Conservation (phyloP, 805 yeast genomes). For the Cyberlindnera nakhonratchasimensis region DNA sequence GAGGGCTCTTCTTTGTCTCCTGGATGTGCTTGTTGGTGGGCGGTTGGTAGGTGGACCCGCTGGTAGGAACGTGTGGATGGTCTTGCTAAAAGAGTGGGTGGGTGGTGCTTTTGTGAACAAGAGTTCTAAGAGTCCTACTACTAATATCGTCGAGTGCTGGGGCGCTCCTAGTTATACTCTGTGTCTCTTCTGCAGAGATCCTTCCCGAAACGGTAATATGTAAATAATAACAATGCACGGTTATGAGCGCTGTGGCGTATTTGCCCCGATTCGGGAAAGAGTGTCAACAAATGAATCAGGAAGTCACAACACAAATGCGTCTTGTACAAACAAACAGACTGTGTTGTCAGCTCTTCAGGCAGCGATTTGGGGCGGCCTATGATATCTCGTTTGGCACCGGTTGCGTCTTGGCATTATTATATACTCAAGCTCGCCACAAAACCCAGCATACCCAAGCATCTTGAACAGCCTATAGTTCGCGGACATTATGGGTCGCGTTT, state of each 20-base stretch:
- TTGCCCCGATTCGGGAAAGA: constrained; percentile 9
- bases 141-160: constrained; percentile 10
- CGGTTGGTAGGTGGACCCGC: neutral
- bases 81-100: too few relatives aligned
- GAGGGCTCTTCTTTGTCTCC: neutral
- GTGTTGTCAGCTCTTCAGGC: neutral
- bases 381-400: too few relatives aligned
- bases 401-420: too few relatives aligned
- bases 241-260: constrained; percentile 14
- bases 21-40: neutral
- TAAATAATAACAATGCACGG: constrained; percentile 25
- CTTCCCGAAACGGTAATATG: constrained; percentile 24
- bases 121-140: too few relatives aligned
- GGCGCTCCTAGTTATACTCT: constrained; percentile 13
- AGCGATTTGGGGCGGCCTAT: too few relatives aligned
- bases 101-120: too few relatives aligned
- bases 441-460: too few relatives aligned
- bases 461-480: too few relatives aligned
- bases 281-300: constrained; percentile 14
- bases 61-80: too few relatives aligned
- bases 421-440: too few relatives aligned
- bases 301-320: constrained; percentile 7
- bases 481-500: too few relatives aligned
- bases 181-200: constrained; percentile 16
- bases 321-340: too few relatives aligned